Percentiles rank a stretch among this genome's conserved stretches.
These are phyloP conservation scores for Solanum ahanhuiri DNA, from an alignment of 257 asterid species.

Conservation along the genomic window DNA sequence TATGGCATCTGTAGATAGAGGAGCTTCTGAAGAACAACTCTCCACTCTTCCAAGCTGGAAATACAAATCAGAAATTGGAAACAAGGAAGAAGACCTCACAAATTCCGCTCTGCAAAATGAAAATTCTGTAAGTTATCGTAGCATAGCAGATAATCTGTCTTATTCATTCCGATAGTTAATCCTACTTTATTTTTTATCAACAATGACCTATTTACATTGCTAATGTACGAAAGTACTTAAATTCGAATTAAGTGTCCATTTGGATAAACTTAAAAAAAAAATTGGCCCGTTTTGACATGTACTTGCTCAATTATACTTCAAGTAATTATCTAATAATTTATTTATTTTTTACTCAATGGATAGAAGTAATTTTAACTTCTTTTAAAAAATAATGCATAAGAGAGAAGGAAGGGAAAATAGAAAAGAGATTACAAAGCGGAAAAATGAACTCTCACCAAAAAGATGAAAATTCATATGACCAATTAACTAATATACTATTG, in stretches of 20 bases:
- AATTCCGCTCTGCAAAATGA: conserved; percentile 14
- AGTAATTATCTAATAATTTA: no score
- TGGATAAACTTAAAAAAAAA: no score
- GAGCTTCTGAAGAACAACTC: conserved; percentile 75
- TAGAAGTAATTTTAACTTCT: no score
- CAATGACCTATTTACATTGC: not conserved
- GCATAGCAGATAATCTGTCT: not conserved
- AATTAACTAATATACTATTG: not conserved
- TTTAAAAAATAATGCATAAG: no score
- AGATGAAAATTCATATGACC: not conserved
- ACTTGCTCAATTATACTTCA: no score
- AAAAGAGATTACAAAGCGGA: no score
- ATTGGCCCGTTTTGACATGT: no score
- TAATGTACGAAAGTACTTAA: not conserved
- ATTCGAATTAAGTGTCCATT: not conserved
- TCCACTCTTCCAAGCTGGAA: conserved; percentile 54
- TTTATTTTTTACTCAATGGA: no score
- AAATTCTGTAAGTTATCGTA: conserved; percentile 27
- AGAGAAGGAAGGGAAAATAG: no score
- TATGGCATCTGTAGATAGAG: conserved; percentile 51
- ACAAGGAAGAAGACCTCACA: not conserved
- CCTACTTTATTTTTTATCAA: not conserved
- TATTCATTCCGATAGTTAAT: not conserved
- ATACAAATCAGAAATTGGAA: conserved; percentile 27
- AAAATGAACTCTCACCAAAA: no score